phyloP scores from a whole-genome alignment of 176 grass and related monocot genomes.

The Oryza officinalis region DNA sequence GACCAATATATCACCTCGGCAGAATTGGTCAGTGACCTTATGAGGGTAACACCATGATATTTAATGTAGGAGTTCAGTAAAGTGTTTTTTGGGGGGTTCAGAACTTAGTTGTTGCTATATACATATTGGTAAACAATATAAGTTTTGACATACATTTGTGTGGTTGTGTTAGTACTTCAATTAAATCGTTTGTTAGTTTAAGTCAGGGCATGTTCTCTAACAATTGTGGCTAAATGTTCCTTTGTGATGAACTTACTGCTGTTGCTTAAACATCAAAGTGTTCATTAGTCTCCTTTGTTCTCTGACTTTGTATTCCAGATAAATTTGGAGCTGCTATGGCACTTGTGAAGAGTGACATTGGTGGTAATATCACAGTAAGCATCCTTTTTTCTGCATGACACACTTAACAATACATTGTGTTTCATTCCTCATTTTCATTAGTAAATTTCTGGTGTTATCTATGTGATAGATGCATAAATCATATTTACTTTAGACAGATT shows the following conservation, averaged over 20 bases:
- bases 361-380: conserved; percentile 93
- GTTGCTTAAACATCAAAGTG: conserved; percentile 17
- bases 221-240: neutral
- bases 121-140: neutral
- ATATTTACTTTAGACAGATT: conserved; percentile 3
- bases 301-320: conserved; percentile 46
- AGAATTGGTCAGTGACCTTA: neutral
- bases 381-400: conserved; percentile 24
- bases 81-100: neutral
- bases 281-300: conserved; percentile 18
- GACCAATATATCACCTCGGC: neutral
- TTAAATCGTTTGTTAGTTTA: conserved; percentile 10
- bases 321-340: conserved; percentile 98
- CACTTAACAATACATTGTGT: neutral
- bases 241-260: neutral
- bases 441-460: neutral
- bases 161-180: conserved; percentile 10
- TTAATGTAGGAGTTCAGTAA: neutral
- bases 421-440: conserved; percentile 15
- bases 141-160: neutral
- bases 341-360: conserved; percentile 88
- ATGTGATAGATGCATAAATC: neutral
- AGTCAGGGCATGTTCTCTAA: neutral
- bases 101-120: neutral
- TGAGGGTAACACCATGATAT: neutral